phyloP scores from a whole-genome alignment of 495 filamentous ascomycete species.

The Copromyces sp. region DNA sequence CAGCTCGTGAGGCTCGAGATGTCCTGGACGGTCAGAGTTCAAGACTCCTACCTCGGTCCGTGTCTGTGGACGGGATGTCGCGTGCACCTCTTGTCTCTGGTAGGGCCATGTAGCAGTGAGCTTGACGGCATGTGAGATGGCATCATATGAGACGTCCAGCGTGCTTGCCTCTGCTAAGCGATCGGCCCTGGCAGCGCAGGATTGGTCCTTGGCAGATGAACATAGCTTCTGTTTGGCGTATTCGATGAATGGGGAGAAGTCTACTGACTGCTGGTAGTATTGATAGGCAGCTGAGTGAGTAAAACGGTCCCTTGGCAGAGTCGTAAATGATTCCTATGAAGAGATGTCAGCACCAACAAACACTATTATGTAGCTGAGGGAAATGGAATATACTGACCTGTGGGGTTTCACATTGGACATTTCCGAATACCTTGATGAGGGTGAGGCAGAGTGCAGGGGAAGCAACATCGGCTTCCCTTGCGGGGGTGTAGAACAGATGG shows the following conservation, averaged over 20 bases:
- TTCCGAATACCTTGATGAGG: constrained; percentile 52
- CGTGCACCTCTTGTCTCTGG: constrained; percentile 28
- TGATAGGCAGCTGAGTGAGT: constrained; percentile 56
- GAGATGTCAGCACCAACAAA: constrained; percentile 1
- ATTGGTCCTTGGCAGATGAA: constrained; percentile 19
- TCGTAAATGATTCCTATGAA: constrained; percentile 55
- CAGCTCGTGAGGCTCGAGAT: constrained; percentile 56
- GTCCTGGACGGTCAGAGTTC: constrained; percentile 47
- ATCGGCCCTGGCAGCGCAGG: constrained; percentile 23
- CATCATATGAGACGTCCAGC: constrained; percentile 71
- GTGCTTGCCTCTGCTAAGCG: constrained; percentile 41
- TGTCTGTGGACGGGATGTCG: constrained; percentile 21
- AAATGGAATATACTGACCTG: constrained; percentile 27
- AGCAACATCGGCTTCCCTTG: constrained; percentile 19
- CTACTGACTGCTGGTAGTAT: constrained; percentile 54
- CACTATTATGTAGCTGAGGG: no score
- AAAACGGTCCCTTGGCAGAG: constrained; percentile 52
- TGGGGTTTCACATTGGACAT: constrained; percentile 41
- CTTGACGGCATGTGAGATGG: constrained; percentile 53
- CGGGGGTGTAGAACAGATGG: constrained; percentile 69
- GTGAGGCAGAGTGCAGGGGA: constrained; percentile 48
- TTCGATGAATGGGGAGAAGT: constrained; percentile 41
- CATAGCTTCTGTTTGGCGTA: constrained; percentile 54
- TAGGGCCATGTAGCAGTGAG: constrained; percentile 52
- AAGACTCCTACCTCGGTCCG: constrained; percentile 78